Evolutionary conservation across 768 basidiomycete species (phyloP), one percentile per base, ranked within the genome.

Genomic region (Lactarius akahatsu): DNA sequence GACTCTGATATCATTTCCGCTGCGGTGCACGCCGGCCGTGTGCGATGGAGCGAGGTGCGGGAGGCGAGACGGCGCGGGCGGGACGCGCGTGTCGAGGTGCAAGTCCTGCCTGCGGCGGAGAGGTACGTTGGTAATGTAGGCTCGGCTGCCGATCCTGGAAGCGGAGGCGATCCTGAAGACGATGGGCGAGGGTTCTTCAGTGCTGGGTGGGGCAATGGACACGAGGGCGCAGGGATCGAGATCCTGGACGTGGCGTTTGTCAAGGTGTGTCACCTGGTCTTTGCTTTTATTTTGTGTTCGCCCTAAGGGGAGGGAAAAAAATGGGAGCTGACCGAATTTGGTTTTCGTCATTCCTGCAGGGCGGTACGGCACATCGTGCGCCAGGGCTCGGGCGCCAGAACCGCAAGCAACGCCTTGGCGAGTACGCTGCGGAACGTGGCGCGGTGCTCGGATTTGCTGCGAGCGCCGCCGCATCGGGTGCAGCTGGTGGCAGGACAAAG

Each of bases 221-320:
- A 91, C 69, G 90, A 91, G 67, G 91, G 90, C 30, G 86, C 87
- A 71, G 89, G 86, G 30, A 82, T 91, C 71, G 91, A 91, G 78
- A 82, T 92, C 61, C 74, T 91, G 20, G 79, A 78, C 30, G 88
- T 85, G 20, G 80, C 85, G 69, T 86, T 89, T 72, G 81, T 85
- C 57, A 79, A 85, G 80, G 91, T 91, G 69, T 41, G 85, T 68
- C 13, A 61, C 64, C 13, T 28, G 54, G 38, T 66, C 20, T 50
- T n/a, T 30, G 18, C 57, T 57, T 55, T 55, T 2, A 8, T 32
- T 56, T 32, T 56, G 20, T 18, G 7, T 32, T 16, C 30, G 54
- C 9, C 28, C 30, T 10, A 9, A 55, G 8, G 28, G 30, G 30
- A 55, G 9, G 18, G 32, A 55, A 32, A 3, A 32, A 28, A 50